A percentile compares a stretch with the other conserved stretches of the same genome.
Evolutionary conservation across 1,139 yeast genomes (phyloP).

Genomic region (Scheffersomyces quercinus): DNA sequence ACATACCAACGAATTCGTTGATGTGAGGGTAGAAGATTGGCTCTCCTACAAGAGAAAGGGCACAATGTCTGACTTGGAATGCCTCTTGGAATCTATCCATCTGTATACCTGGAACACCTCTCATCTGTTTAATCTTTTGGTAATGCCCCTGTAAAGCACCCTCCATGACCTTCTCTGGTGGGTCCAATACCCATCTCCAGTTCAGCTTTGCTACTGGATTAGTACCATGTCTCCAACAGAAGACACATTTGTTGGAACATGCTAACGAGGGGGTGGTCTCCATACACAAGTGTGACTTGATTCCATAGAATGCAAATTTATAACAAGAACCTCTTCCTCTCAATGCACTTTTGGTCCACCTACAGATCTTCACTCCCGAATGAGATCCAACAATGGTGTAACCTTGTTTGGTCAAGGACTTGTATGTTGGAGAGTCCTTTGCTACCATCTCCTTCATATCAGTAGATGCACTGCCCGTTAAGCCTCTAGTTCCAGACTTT

Average conservation of each 20-base stretch:
- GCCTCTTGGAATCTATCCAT: conserved; percentile 91
- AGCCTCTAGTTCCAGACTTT: conserved; percentile 23
- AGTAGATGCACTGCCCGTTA: conserved; percentile 11
- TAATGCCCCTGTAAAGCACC: conserved; percentile 92
- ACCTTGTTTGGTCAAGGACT: conserved; percentile 88
- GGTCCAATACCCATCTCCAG: conserved; percentile 96
- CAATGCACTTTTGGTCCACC: conserved; percentile 95
- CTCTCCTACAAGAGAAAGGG: conserved; percentile 88
- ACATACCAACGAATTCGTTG: conserved; percentile 76
- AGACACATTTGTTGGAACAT: conserved; percentile 93
- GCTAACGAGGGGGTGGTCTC: conserved; percentile 93
- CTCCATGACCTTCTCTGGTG: conserved; percentile 77
- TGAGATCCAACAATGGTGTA: conserved; percentile 92
- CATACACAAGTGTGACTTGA: conserved; percentile 89
- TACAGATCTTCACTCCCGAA: conserved; percentile 91
- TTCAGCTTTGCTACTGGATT: conserved; percentile 90
- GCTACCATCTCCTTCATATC: conserved; percentile 85
- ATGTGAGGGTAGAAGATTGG: conserved; percentile 93
- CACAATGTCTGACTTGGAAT: conserved; percentile 85
- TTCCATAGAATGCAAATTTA: conserved; percentile 89
- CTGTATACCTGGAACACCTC: conserved; percentile 94
- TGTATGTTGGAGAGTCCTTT: conserved; percentile 83
- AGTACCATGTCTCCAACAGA: conserved; percentile 97
- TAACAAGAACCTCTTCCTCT: conserved; percentile 95
- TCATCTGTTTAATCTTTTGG: conserved; percentile 87